Evolutionary conservation across 1,284 basidiomycete species (phyloP).

Genomic region (Ganoderma resinaceum): DNA sequence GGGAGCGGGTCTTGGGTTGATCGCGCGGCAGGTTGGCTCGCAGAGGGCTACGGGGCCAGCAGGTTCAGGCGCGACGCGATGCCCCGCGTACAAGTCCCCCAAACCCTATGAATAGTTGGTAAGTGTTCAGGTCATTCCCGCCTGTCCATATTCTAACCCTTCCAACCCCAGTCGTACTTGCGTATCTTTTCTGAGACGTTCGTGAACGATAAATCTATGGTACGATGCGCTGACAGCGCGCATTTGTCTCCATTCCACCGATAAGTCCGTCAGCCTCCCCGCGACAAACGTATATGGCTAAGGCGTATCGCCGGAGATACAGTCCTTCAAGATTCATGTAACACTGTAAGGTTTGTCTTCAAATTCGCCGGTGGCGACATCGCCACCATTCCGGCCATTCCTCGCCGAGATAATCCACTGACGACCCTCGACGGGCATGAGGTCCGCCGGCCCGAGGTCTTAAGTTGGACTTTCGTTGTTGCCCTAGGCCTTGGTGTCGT

Average conservation of each 20-base stretch:
- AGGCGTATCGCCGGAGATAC: background rate
- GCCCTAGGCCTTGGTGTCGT: background rate
- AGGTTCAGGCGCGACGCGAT: background rate
- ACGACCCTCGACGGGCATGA: background rate
- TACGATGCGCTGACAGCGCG: background rate
- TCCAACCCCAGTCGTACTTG: no score
- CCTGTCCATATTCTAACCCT: background rate
- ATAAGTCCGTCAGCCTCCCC: background rate
- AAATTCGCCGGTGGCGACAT: background rate
- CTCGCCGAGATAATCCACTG: background rate
- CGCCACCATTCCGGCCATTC: background rate
- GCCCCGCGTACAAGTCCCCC: conserved; percentile 13
- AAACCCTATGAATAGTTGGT: background rate
- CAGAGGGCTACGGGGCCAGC: background rate
- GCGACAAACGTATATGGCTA: background rate
- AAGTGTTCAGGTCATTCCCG: background rate
- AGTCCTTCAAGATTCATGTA: background rate
- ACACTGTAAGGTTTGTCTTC: background rate
- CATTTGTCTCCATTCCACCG: background rate
- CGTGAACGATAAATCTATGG: background rate
- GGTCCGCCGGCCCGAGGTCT: background rate
- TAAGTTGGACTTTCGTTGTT: background rate
- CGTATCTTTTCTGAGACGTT: no score
- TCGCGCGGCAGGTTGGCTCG: conserved; percentile 6
- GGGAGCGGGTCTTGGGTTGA: background rate